Evolutionary conservation across 2,329 filamentous ascomycete species (phyloP).

Genomic region (Penicillium occitanis): DNA sequence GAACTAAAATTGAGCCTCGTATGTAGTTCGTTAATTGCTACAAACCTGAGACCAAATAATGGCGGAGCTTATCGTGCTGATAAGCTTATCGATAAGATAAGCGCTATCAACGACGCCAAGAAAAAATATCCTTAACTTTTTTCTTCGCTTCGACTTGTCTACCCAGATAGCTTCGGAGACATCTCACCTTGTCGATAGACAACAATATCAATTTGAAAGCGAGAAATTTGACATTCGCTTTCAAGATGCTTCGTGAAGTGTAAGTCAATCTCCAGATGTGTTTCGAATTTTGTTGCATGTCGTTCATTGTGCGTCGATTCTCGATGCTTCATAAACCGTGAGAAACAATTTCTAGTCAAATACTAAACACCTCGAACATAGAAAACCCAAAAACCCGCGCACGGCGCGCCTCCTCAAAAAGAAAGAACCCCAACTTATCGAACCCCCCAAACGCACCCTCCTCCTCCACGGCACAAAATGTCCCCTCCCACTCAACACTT

Average conservation of each 20-base stretch:
- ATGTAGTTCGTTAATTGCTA: background rate
- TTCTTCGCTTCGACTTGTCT: background rate
- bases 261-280: conserved; percentile 28
- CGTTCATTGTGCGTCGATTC: background rate
- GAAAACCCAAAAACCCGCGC: conserved; percentile 76
- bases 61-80: conserved; percentile 4
- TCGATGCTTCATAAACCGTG: background rate
- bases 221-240: too few species aligned
- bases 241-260: conserved; percentile 47
- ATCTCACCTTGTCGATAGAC: background rate
- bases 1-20: background rate
- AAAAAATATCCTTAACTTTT: conserved; percentile 12
- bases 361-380: too few species aligned
- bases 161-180: background rate
- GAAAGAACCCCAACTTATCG: conserved; percentile 80
- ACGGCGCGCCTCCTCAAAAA: conserved; percentile 94
- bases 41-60: background rate
- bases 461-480: conserved; percentile 86
- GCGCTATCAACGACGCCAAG: conserved; percentile 14
- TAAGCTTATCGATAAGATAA: conserved; percentile 21
- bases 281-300: background rate
- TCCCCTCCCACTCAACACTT: conserved; percentile 78
- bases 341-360: background rate
- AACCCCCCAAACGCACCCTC: conserved; percentile 87
- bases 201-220: background rate